Evolutionary conservation across 2,329 filamentous ascomycete genomes (phyloP), one percentile per base, ranked within the genome.

Genomic region (Penicillium concentricum): DNA sequence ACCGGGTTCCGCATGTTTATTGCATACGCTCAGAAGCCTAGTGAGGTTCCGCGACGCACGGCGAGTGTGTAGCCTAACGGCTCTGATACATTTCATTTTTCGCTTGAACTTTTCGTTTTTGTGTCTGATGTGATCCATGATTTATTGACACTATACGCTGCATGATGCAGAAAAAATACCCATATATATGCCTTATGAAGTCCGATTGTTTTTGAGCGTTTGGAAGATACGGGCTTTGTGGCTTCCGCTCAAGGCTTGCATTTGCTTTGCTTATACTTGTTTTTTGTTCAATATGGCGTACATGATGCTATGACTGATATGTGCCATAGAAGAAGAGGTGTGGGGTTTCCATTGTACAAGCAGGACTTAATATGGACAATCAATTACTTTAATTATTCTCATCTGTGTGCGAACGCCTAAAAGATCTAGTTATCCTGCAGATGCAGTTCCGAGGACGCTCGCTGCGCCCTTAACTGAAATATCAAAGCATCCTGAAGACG

Each of bases 1-100:
- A 95, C 92, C 0, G 95, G 89, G 61, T 87, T 97, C 73, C 92
- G 93, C 73, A 81, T 97, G 67, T 86, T 95, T 73, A 92, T 97
- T 57, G 95, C 92, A 65, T 91, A 96, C 71, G 92, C 92, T 16
- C 89, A 93, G 68, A 91, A 93, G 59, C 92, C 92, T 5, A 77
- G 75, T 50, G 74, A 77, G 58, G 62, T 68, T 39, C 74, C 71
- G 51, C 69, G 76, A 55, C 69, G 77, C 58, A 79, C 77, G 1
- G 75, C 76, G 44, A 79, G 77, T 61, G 74, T 77, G 32, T 77
- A 63, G 68, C n/a, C 48, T 51, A 59, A 59, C 37, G 34, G 38
- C 22, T 57, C 58, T 56, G 38, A 47, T 58, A 28, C 12, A n/a
- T 47, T 16, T 59, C n/a, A 7, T 54, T 32, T 46, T 54, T 49